Evolutionary conservation across 164 flowering plant species (phyloP).

Genomic region (Saururus chinensis): DNA sequence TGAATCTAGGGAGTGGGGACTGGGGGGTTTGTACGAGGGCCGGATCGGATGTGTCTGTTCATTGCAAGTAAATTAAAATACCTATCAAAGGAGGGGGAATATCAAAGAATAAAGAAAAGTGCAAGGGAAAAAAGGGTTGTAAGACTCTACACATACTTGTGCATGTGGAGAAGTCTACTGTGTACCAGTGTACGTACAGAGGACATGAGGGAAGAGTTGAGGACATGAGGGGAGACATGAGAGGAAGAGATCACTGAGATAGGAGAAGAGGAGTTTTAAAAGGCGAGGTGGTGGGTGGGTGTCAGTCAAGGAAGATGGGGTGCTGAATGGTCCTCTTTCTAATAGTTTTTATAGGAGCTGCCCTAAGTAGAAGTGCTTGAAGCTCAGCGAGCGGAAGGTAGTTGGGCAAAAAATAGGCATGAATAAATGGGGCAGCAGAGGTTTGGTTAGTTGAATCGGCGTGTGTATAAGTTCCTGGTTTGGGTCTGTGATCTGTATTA

Average conservation of each 20-base stretch:
- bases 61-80: background rate
- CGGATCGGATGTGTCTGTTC: constrained; percentile 5
- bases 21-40: background rate
- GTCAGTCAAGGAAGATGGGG: background rate
- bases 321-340: too few relatives aligned
- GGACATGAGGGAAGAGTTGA: background rate
- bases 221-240: background rate
- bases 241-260: background rate
- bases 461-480: background rate
- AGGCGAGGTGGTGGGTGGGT: background rate
- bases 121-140: background rate
- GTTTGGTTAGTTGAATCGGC: background rate
- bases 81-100: background rate
- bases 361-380: background rate
- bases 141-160: background rate
- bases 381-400: background rate
- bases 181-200: background rate
- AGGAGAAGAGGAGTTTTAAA: background rate
- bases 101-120: background rate
- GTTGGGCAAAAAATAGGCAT: background rate
- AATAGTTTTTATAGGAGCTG: background rate
- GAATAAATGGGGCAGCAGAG: background rate
- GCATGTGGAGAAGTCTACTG: background rate
- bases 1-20: background rate
- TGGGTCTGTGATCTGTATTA: background rate